phyloP scores from a whole-genome alignment of 2,329 filamentous ascomycete species.

The Fusarium sarcochroum region DNA sequence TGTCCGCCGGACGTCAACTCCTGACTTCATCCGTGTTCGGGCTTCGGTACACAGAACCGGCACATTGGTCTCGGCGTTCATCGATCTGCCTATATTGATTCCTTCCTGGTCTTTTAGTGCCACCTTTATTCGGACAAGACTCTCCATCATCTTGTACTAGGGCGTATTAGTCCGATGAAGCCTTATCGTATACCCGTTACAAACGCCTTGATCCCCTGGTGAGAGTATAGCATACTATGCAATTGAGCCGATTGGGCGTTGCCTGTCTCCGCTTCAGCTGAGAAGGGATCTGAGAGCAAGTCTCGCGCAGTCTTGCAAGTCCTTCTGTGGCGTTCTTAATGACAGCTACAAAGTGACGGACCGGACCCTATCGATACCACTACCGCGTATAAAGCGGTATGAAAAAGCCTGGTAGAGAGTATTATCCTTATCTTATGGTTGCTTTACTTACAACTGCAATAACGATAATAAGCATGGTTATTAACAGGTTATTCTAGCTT shows the following conservation, averaged over 20 bases:
- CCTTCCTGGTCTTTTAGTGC: background rate
- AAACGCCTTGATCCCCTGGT: conserved; percentile 1
- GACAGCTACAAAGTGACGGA: background rate
- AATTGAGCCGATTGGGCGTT: conserved; percentile 7
- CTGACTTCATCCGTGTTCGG: conserved; percentile 5
- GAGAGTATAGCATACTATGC: background rate
- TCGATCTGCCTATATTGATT: background rate
- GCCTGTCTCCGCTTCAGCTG: conserved; percentile 26
- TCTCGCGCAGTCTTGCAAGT: background rate
- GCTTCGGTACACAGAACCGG: conserved; percentile 2
- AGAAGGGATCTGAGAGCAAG: conserved; percentile 1
- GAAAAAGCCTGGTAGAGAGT: no score
- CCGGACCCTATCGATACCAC: background rate
- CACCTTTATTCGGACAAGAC: background rate
- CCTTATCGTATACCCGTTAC: background rate
- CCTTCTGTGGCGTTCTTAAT: conserved; percentile 10
- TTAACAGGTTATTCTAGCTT: no score
- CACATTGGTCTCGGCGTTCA: conserved; percentile 5
- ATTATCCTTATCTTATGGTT: no score
- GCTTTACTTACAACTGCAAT: no score
- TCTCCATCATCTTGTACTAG: background rate
- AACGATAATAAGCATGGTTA: no score
- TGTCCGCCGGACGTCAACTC: background rate
- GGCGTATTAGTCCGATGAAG: background rate
- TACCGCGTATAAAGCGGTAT: background rate